Evolutionary conservation across 139 green algal genomes (phyloP).

Genomic region (Pseudopediastrum boryanum): DNA sequence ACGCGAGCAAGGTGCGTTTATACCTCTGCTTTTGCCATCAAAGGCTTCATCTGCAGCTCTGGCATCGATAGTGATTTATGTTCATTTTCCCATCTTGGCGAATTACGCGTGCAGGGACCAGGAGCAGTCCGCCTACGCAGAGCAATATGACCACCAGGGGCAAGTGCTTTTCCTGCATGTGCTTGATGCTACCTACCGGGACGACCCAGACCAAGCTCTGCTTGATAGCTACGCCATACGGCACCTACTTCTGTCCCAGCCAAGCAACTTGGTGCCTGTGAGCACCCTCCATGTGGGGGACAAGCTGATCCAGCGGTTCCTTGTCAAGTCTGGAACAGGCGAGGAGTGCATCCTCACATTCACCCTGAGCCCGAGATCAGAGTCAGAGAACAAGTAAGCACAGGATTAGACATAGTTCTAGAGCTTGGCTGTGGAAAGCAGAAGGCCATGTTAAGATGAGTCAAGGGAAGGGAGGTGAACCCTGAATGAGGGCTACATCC

Average conservation of each 20-base stretch:
- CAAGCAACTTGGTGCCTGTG: constrained; percentile 16
- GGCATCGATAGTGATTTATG: no score
- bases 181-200: background rate
- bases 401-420: background rate
- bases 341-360: constrained; percentile 47
- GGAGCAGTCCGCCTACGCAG: no score
- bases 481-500: background rate
- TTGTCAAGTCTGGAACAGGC: constrained; percentile 15
- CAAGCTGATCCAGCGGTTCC: constrained; percentile 35
- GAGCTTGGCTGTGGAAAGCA: background rate
- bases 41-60: no score
- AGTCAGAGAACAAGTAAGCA: constrained; percentile 21
- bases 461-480: background rate
- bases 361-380: constrained; percentile 29
- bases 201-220: background rate
- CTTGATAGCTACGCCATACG: background rate
- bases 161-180: background rate
- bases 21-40: no score
- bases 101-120: no score
- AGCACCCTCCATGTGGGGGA: constrained; percentile 37
- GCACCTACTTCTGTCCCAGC: background rate
- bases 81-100: no score
- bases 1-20: no score
- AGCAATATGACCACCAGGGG: background rate
- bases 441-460: background rate